Base-by-base conservation (phyloP, 768 basidiomycete species). In the Russula sp. region DNA sequence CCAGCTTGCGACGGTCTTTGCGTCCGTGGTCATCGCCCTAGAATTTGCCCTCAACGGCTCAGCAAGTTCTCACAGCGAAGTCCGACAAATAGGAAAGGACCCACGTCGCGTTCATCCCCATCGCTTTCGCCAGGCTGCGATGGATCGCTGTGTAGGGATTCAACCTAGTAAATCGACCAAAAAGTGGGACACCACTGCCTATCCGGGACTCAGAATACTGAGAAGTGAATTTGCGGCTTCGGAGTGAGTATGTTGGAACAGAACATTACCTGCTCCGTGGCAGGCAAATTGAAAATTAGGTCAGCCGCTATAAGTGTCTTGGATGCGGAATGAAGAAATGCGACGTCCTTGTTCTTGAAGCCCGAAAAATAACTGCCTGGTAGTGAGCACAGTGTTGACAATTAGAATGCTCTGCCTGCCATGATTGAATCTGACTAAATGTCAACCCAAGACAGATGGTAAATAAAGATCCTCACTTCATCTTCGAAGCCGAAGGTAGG, bases 251-350 rank as follows among this genome's bases (percentile, higher is more conserved):
- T 35, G 25, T 5, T 18, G 5, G 52, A 36, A 43, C 16, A 49
- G 7, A 11, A 16, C 54, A 65, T 14, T 35, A 83, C 84, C 74
- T 93, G 91, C 72, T 95, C 92, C 2, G 71, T 84, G 5, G 82
- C 76, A 1, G 92, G 90, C 13, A 95, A 75, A 74, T 94, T 94
- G 76, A 92, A 82, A 3, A 95, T 71, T 47, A 95, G 75, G 71
- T 97, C 93, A 2, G 90, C 93, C 71, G 87, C 78, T 49, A 95
- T 80, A 48, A 95, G 75, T 0, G 86, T 82, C 70, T 84, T 88
- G 14, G 85, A 87, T 0, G 81, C 75, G 13, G 76, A 73, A 69
- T 96, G 93, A 61, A 87, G 81, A 73, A 91, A 93, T 0, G 91
- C 89, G 14, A 94, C 82, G 56, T 95, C 93, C 69, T 89, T 87